phyloP scores from a whole-genome alignment of 2,329 filamentous ascomycete species.

The Anthostomella pinea region DNA sequence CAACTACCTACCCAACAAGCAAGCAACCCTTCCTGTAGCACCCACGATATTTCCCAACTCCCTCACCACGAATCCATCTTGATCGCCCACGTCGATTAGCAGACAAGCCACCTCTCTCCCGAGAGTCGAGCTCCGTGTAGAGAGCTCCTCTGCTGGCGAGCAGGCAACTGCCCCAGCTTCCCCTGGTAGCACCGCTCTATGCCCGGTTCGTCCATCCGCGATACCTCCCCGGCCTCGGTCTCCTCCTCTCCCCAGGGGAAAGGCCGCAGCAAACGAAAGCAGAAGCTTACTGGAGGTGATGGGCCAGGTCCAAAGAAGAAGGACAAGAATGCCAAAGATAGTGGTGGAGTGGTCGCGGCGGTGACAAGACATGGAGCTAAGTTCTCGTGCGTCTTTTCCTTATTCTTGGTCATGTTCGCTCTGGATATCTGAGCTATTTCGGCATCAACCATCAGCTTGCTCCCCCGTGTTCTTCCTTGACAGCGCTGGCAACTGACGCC shows the following conservation, averaged over 20 bases:
- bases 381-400: conserved; percentile 33
- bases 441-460: neutral
- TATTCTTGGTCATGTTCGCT: too few species aligned
- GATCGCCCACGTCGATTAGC: conserved; percentile 1
- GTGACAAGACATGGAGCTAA: conserved; percentile 36
- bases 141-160: conserved; percentile 34
- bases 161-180: conserved; percentile 33
- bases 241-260: conserved; percentile 28
- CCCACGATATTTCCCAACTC: conserved; percentile 4
- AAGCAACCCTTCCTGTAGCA: conserved; percentile 1
- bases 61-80: conserved; percentile 1
- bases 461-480: neutral
- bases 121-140: conserved; percentile 23
- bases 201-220: conserved; percentile 35
- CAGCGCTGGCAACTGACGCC: conserved; percentile 12
- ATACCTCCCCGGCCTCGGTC: conserved; percentile 26
- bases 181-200: conserved; percentile 30
- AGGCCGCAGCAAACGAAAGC: conserved; percentile 26
- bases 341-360: conserved; percentile 34
- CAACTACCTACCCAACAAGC: conserved; percentile 1
- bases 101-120: neutral
- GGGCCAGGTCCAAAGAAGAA: conserved; percentile 35
- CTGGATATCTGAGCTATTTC: conserved; percentile 21
- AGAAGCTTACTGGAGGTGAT: conserved; percentile 31
- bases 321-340: conserved; percentile 35